Base-by-base conservation (phyloP, 192 early-diverging fungal species). In the Kickxella alabastrina region DNA sequence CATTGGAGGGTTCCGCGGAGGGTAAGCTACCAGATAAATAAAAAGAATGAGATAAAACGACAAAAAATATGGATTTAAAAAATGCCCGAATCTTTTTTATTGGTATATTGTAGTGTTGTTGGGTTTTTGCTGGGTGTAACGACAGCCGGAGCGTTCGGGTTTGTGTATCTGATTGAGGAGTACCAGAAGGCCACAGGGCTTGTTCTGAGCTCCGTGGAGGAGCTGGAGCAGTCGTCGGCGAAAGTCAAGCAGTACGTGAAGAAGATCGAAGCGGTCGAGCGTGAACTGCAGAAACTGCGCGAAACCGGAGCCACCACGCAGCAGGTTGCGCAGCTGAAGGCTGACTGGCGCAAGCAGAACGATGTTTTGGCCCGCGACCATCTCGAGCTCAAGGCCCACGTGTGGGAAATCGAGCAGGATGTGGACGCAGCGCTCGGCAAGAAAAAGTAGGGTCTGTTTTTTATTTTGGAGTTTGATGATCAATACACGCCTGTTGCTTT, bases 151-250 rank as follows among this genome's bases (percentile, higher is more conserved):
- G 80, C 83, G 15, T 73, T 80, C 22, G 89, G 89, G 23, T 95
- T 92, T 64, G 83, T 87, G 42, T 89, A 88, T 56, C 78, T 95
- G 41, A 76, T 95, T 35, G 89, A 91, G 45, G 88, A 95, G 62
- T 93, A 95, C 66, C 82, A 89, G 40, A 73, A 75, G 34, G 82
- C 88, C 2, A 89, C 90, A 15, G 67, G 65, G 26, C 49, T 83
- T 13, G 65, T 93, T 18, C 72, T 93, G 54, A 65, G 62, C 75
- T 83, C 84, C 25, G 87, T 95, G 22, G 87, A 91, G 55, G 81
- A 88, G 49, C 72, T 95, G 43, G 83, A 91, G 53, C 65, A 73
- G 40, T 84, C 85, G 25, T 90, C 91, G 40, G 71, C 82, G 35
- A 88, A 87, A 77, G 86, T 89, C 60, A 54, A 55, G 42, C 83